phyloP scores from a whole-genome alignment of 23 red algal genomes.

The Gracilaria caudata region DNA sequence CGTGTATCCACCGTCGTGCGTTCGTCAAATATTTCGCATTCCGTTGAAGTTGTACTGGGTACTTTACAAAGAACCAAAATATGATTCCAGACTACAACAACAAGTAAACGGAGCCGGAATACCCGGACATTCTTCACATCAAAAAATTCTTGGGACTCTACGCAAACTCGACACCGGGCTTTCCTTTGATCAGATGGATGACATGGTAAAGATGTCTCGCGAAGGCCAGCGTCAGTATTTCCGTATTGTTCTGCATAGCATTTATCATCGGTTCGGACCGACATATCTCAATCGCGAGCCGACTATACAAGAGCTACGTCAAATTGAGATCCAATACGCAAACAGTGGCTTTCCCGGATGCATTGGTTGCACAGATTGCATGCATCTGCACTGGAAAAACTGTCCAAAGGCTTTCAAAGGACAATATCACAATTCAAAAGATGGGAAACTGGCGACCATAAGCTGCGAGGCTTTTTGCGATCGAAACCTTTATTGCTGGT shows the following conservation, averaged over 20 bases:
- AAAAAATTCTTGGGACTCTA: not conserved
- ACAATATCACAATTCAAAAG: too few species aligned
- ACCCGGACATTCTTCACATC: conserved; percentile 5
- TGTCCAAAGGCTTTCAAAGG: too few species aligned
- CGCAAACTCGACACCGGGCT: conserved; percentile 20
- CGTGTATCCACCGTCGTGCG: not conserved
- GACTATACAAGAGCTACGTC: not conserved
- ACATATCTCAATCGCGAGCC: conserved; percentile 24
- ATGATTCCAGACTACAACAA: not conserved
- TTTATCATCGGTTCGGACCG: not conserved
- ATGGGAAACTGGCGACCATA: conserved; percentile 40
- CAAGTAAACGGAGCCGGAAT: not conserved
- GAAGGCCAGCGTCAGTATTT: conserved; percentile 3
- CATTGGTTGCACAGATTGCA: conserved; percentile 29
- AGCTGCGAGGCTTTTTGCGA: conserved; percentile 28
- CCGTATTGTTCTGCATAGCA: not conserved
- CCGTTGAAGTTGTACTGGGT: not conserved
- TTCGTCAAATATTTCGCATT: conserved; percentile 25
- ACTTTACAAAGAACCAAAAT: conserved; percentile 7
- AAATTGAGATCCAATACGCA: not conserved
- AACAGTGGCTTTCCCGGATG: conserved; percentile 48
- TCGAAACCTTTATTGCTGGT: conserved; percentile 26
- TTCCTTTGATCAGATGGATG: conserved; percentile 33
- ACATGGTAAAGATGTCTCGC: conserved; percentile 33
- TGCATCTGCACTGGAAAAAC: conserved; percentile 37